These are phyloP conservation scores for Hysterangium stoloniferum DNA, from an alignment of 768 basidiomycete species.

Conservation along the genomic window DNA sequence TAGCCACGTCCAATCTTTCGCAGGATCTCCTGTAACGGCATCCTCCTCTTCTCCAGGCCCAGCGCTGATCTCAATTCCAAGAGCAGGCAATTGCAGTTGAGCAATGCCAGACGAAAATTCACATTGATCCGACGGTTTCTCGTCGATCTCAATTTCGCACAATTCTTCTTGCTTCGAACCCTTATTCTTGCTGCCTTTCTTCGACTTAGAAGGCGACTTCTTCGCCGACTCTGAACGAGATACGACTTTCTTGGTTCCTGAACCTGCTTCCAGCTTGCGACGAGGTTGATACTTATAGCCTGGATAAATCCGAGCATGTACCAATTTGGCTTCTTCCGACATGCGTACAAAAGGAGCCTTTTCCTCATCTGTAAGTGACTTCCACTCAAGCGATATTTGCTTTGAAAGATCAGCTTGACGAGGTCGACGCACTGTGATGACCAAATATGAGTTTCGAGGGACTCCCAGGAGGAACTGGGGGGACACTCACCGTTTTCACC, in stretches of 20 bases:
- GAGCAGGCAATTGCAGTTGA: conserved; percentile 3
- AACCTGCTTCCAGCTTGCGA: background rate
- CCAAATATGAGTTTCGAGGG: background rate
- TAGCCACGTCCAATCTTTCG: conserved; percentile 12
- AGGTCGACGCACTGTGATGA: conserved; percentile 8
- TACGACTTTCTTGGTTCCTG: background rate
- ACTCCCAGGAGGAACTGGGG: background rate
- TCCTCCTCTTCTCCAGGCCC: background rate
- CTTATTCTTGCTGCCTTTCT: background rate
- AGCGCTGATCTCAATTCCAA: background rate
- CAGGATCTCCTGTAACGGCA: conserved; percentile 1
- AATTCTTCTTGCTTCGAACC: background rate
- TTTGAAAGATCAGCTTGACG: conserved; percentile 75
- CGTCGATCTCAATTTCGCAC: background rate
- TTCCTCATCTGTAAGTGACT: conserved; percentile 56
- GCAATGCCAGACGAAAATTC: background rate
- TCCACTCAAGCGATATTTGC: conserved; percentile 78
- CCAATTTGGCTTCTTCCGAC: conserved; percentile 39
- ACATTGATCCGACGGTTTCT: background rate
- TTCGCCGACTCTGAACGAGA: background rate
- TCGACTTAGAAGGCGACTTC: conserved; percentile 2
- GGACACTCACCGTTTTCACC: conserved; percentile 5
- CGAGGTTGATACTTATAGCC: conserved; percentile 54
- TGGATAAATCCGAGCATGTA: conserved; percentile 46
- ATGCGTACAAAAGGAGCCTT: conserved; percentile 37